Percentiles rank a stretch among this genome's conserved stretches.
Conservation (phyloP, 192 early-diverging fungal genomes). For the Funneliformis mosseae region DNA sequence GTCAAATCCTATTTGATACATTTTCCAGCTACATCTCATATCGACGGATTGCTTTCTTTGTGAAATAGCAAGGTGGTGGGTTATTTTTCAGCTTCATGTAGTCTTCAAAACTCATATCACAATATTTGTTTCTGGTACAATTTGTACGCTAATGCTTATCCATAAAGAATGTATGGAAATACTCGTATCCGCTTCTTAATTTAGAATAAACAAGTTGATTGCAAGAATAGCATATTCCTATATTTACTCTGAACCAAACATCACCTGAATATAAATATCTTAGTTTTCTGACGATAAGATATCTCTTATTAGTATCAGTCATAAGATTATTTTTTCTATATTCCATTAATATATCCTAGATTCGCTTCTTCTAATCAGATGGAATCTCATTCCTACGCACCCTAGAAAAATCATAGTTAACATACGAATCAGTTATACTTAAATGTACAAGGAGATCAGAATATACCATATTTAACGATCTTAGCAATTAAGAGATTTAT, state of each 20-base stretch:
- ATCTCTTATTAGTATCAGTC: slow-evolving; percentile 9
- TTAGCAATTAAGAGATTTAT: too few relatives aligned
- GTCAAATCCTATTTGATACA: background rate
- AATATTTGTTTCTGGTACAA: slow-evolving; percentile 20
- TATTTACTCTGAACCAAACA: slow-evolving; percentile 13
- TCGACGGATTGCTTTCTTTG: too few relatives aligned
- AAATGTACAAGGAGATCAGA: background rate
- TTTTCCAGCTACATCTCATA: too few relatives aligned
- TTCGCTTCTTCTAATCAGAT: slow-evolving; percentile 18
- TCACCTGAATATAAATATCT: background rate
- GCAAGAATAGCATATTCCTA: slow-evolving; percentile 1
- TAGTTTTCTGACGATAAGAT: slow-evolving; percentile 6
- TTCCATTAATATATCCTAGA: slow-evolving; percentile 6
- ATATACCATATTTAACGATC: too few relatives aligned
- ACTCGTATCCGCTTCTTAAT: background rate
- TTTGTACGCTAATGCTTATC: slow-evolving; percentile 16
- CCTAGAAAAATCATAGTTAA: slow-evolving; percentile 15
- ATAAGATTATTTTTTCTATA: slow-evolving; percentile 18
- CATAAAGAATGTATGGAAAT: background rate
- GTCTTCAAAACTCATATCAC: slow-evolving; percentile 6
- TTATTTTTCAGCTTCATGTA: background rate
- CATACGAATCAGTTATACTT: background rate
- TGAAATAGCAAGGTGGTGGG: background rate
- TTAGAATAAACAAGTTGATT: slow-evolving; percentile 13
- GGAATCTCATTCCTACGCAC: background rate